Base-by-base conservation (phyloP, 768 basidiomycete genomes). In the Russula olivacea region DNA sequence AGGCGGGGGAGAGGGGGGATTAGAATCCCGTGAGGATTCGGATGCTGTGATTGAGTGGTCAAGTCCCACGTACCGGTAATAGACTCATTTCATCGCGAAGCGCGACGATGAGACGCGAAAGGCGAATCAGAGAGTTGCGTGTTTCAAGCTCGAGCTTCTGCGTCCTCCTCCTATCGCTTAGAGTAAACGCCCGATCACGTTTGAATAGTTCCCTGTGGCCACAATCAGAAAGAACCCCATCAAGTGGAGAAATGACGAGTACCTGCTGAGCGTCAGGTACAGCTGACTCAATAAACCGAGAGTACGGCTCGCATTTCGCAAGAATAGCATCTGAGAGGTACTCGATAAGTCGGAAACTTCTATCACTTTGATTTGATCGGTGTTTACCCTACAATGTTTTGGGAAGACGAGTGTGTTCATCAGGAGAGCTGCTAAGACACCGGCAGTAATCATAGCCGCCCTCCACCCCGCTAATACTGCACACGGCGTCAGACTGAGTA, bases 31-130 rank as follows among this genome's bases (percentile, higher is more conserved):
- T 56, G 43, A 55, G 32, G 32, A 3, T 38, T 54, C 45, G 17
- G 0, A 45, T 43, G 14, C 23, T 40, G 11, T 45, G 41, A 8
- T 48, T 8, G 11, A 23, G n/a, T 17, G 40, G 34, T 25, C 38
- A 36, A 15, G 30, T 28, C 47, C 10, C 9, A 69, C 79, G 49
- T 58, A 80, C 80, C 10, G 80, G 80, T 21, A 80, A 68, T 2
- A 81, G 73, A 64, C 81, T 80, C 9, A 80, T 69, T 66, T 81
- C 80, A 59, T 79, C 75, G 54, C 75, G 67, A 78, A 82, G 81
- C 2, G 77, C 76, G 32, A 65, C 69, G 30, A 81, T 71, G 6
- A 80, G 68, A 7, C 73, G 71, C 1, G 74, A 72, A 36, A 77
- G 71, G 12, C 77, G 73, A 58, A 77, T 73, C 7, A 80, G 66